These are phyloP conservation scores for Colletotrichum brevisporum DNA, from an alignment of 2,329 filamentous ascomycete species.

Conservation along the genomic window DNA sequence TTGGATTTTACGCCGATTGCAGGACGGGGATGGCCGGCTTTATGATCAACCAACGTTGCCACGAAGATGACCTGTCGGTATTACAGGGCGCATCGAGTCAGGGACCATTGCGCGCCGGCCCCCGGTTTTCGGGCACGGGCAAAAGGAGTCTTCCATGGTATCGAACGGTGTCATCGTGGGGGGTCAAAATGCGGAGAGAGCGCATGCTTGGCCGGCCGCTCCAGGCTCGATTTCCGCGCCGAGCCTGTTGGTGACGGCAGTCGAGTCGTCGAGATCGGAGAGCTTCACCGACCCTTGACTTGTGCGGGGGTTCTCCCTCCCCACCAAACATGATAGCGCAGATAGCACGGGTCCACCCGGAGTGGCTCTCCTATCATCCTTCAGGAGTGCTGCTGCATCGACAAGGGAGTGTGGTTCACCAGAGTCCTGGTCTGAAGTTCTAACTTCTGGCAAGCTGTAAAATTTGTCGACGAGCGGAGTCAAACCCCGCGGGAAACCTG, in stretches of 20 bases:
- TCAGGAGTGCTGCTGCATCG: constrained; percentile 5
- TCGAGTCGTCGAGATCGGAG: constrained; percentile 32
- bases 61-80: not conserved
- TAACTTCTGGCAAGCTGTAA: not conserved
- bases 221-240: too few relatives aligned
- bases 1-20: not conserved
- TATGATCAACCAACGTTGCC: constrained; percentile 20
- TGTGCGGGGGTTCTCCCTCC: constrained; percentile 26
- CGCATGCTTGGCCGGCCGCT: not conserved
- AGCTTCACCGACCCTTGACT: constrained; percentile 40
- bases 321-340: constrained; percentile 20
- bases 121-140: constrained; percentile 14
- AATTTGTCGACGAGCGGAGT: not conserved
- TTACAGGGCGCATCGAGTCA: not conserved
- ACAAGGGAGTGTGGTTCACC: not conserved
- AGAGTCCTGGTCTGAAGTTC: not conserved
- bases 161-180: constrained; percentile 19
- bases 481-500: not conserved
- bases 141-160: constrained; percentile 13
- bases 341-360: constrained; percentile 36
- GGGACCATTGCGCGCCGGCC: constrained; percentile 15
- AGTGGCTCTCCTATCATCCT: constrained; percentile 31
- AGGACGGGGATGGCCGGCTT: constrained; percentile 22
- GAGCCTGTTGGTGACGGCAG: not conserved
- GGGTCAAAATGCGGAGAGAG: constrained; percentile 9